Base-by-base conservation (phyloP, 169 alveolate species). In the Plasmodium berghei region DNA sequence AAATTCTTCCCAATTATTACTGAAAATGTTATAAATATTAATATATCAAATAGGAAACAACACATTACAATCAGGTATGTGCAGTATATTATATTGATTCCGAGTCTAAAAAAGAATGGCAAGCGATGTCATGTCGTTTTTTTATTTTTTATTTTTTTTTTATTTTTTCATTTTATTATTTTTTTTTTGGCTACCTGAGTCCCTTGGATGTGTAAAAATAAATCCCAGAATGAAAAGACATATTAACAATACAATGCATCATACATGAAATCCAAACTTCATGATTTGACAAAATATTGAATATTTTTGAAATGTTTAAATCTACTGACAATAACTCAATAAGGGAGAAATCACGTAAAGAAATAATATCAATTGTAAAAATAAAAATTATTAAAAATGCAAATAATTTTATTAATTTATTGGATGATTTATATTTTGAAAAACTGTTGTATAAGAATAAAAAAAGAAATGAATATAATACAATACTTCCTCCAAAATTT, bases 171-270 rank as follows among this genome's bases (percentile, higher is more conserved):
- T 5, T 20, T 1, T 52, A 24, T 24, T 0, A 56, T 26, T 0
- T 4, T 40, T n/a, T 5, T 40, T 12, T 8, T 12, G 3, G 9
- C 14, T 64, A 77, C 89, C 89, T 77, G 22, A 77, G 72, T 26
- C 89, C 89, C 67, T 77, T 77, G 22, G 89, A 63, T 6, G 89
- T 26, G 69, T 77, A 77, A 45, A 77, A 77, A 48, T 77, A 77
- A 64, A 77, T 48, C 14, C 89, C 89, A 1, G 89, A 77, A 45
- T 77, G 89, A 2, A 77, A n/a, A 0, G 73, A 77, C 75, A 77
- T 58, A 26, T 26, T 77, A 9, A 63, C 26, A 6, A 67, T 64
- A 45, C 89, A 77, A 69, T 77, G 89, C 16, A 77, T 48, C 89
- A 77, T 77, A 45, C 89, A 77, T 40, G 59, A 40, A 28, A 77